Evolutionary conservation across 1,139 yeast genomes (phyloP), one percentile per base, ranked within the genome.

Genomic region (Hemisphaericaspora xylofermentans): DNA sequence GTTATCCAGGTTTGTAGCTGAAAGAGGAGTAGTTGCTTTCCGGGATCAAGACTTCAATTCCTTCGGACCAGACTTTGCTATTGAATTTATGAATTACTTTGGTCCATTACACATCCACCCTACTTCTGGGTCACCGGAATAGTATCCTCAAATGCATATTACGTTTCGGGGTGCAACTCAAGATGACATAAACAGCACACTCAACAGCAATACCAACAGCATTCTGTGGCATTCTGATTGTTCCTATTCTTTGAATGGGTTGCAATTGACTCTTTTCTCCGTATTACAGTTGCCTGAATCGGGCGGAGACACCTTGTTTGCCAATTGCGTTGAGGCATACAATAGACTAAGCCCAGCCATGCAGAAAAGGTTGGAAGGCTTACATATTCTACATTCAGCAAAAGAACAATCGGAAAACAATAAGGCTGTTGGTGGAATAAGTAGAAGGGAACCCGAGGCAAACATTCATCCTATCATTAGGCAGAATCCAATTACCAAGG

Each of bases 191-290:
- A 57, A 53, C 24, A 49, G 58, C 27, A 52, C 52, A 12, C 61
- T 60, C 39, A 46, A 53, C n/a, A 43, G 51, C 28, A 54, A 58
- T 47, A 54, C 56, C 33, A 60, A 57, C 44, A 61, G 61, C 33
- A 57, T 64, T 10, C 65, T 66, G 13, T 68, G 73, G 72, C 74
- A 69, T 50, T 63, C 72, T 7, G 74, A 69, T 44, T 64, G 67
- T 24, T 60, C 69, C 13, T 67, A 66, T 49, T 71, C 68, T 40
- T 60, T 61, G 40, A 69, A 67, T 45, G 70, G 71, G 5, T 68
- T 72, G 10, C 68, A 68, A 25, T 53, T 61, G 33, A 66, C 73
- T 2, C 63, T 68, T 41, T 65, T 69, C 43, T 54, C 69, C 2
- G 64, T 66, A 6, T 58, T 68, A 29, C 67, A 65, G 36, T 66